These are phyloP conservation scores for Xylariaceae sp. DNA, from an alignment of 2,329 filamentous ascomycete species.

Conservation along the genomic window DNA sequence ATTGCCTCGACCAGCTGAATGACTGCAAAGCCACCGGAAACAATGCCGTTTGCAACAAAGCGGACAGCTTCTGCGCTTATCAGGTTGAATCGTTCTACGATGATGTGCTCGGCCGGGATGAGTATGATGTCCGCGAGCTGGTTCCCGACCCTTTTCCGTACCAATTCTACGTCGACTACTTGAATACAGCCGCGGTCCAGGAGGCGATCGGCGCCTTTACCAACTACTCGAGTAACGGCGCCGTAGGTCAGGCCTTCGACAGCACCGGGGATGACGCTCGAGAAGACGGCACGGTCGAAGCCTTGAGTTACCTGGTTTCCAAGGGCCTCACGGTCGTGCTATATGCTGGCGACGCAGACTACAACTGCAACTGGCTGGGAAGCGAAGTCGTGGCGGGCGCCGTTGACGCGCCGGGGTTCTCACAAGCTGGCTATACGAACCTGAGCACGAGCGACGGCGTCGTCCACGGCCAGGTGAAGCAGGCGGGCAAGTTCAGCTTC, in stretches of 20 bases:
- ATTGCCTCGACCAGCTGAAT: conserved; percentile 60
- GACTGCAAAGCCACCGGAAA: conserved; percentile 56
- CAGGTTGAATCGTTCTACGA: conserved; percentile 58
- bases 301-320: conserved; percentile 28
- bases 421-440: conserved; percentile 50
- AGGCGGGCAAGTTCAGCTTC: conserved; percentile 53
- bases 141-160: conserved; percentile 61
- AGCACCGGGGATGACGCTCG: conserved; percentile 52
- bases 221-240: conserved; percentile 56
- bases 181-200: conserved; percentile 58
- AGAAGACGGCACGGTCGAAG: conserved; percentile 30
- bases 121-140: conserved; percentile 63
- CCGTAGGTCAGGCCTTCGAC: conserved; percentile 58
- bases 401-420: conserved; percentile 46
- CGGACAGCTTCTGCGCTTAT: conserved; percentile 58
- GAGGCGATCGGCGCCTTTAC: conserved; percentile 61
- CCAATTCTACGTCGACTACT: conserved; percentile 56
- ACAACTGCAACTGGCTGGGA: conserved; percentile 41
- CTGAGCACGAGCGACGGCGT: conserved; percentile 43
- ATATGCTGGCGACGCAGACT: conserved; percentile 39
- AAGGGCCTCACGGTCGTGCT: conserved; percentile 31
- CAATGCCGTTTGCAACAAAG: conserved; percentile 53
- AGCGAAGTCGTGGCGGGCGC: conserved; percentile 33
- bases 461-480: conserved; percentile 57
- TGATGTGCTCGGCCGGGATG: conserved; percentile 54